Conservation (phyloP, 2,329 filamentous ascomycete species). For the Arthrinium phaeospermum region DNA sequence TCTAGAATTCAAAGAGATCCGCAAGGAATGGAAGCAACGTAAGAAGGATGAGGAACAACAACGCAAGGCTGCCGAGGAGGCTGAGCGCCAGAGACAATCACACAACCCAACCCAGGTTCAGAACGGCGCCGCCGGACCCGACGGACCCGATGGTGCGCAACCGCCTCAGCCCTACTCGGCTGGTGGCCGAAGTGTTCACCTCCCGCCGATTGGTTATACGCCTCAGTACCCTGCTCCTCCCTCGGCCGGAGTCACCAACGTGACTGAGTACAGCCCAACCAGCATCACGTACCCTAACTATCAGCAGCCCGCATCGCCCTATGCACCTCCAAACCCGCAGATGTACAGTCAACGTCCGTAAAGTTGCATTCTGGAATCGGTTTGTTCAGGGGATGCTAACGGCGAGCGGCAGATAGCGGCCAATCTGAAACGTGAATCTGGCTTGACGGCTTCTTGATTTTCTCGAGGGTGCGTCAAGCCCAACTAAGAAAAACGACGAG, state of each 20-base stretch:
- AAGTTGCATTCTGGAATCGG: constrained; percentile 14
- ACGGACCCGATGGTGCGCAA: constrained; percentile 58
- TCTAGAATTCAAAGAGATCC: constrained; percentile 98
- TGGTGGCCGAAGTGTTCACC: constrained; percentile 64
- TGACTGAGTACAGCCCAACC: constrained; percentile 58
- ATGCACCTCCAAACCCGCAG: constrained; percentile 63
- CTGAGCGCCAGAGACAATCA: constrained; percentile 67
- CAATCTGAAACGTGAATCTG: constrained; percentile 15
- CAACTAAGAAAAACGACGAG: background rate
- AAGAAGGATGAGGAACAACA: constrained; percentile 98
- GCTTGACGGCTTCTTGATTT: background rate
- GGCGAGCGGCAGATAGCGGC: constrained; percentile 19
- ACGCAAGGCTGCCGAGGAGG: constrained; percentile 89
- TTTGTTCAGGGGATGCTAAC: constrained; percentile 24
- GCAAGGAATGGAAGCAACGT: constrained; percentile 98
- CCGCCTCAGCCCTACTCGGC: constrained; percentile 61
- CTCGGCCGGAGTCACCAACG: constrained; percentile 57
- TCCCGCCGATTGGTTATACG: constrained; percentile 79
- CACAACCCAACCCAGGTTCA: constrained; percentile 60
- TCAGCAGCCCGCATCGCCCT: constrained; percentile 45
- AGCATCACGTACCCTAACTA: constrained; percentile 64
- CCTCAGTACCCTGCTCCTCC: constrained; percentile 68
- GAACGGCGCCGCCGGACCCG: constrained; percentile 54
- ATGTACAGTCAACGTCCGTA: constrained; percentile 65
- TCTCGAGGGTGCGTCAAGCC: background rate